Conservation (phyloP, 805 yeast species). For the Lachancea lanzarotensis region DNA sequence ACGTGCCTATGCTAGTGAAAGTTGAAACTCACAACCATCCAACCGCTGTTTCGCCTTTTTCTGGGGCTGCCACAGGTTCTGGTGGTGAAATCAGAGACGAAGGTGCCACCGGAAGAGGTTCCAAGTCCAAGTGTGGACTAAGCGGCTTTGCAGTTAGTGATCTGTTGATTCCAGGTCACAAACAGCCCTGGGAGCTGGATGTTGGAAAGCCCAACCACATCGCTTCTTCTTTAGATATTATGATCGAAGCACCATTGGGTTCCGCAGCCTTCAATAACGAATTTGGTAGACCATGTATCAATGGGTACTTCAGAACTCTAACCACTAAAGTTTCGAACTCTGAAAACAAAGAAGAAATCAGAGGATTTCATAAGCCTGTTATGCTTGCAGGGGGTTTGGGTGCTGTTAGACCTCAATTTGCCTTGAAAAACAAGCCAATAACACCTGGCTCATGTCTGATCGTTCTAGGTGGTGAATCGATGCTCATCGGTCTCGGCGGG, state of each 20-base stretch:
- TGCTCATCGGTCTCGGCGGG: conserved; percentile 98
- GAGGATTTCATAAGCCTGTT: conserved; percentile 98
- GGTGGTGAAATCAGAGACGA: conserved; percentile 99
- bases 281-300: conserved; percentile 96
- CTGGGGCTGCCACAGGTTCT: conserved; percentile 99
- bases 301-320: conserved; percentile 93
- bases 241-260: conserved; percentile 96
- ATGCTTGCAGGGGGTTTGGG: conserved; percentile 99
- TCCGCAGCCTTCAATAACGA: conserved; percentile 98
- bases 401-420: conserved; percentile 86
- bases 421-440: conserved; percentile 78
- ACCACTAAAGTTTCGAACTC: conserved; percentile 66
- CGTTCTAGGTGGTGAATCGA: conserved; percentile 95
- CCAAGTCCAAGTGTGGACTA: conserved; percentile 93
- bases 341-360: conserved; percentile 60
- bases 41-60: conserved; percentile 97
- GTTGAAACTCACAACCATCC: conserved; percentile 99
- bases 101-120: conserved; percentile 99
- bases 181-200: conserved; percentile 92
- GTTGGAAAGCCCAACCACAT: conserved; percentile 90
- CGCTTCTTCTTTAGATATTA: conserved; percentile 86
- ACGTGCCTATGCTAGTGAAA: conserved; percentile 82
- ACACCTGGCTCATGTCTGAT: conserved; percentile 89
- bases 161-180: conserved; percentile 72
- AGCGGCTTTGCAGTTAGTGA: conserved; percentile 92